Evolutionary conservation across 371 early-diverging fungal species (phyloP), one percentile per base, ranked within the genome.

Genomic region (Rhizopus sp.): DNA sequence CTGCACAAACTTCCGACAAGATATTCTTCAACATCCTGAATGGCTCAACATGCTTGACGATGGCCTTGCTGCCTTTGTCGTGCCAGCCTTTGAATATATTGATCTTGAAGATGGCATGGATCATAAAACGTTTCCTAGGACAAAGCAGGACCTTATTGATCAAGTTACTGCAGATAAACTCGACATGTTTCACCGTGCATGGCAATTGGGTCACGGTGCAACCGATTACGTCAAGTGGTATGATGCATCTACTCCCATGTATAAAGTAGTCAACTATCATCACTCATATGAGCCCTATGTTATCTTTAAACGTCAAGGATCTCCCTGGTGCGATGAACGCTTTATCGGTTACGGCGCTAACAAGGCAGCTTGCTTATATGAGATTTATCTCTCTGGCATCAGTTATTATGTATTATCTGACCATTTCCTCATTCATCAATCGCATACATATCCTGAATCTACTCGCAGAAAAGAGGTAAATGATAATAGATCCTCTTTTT

Each of bases 291-390:
- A 88, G 57, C 88, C 88, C 5, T 88, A 88, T 59, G 83, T 83
- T 37, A 78, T 88, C 45, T 72, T 83, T 57, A 80, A 74, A 56
- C 81, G 82, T 56, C 80, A 88, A 35, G 80, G 78, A 0, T 62
- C 79, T 0, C 85, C 86, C 9, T 88, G 88, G 88, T 87, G 88
- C 53, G 86, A 87, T 47, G 88, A 88, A 53, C 77, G 88, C n/a
- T 88, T 88, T 61, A 80, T 86, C 34, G 88, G 88, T 4, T 88
- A 88, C 62, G 88, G 88, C 55, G 83, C 86, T 47, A 88, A 88
- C 66, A 88, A 88, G 60, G 87, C 87, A 29, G 88, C 88, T 15
- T 88, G 88, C 59, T 67, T 88, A 8, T 88, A 80, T 62, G 88
- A 88, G 62, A 79, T 87, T 16, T 88, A 79, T 58, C 61, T 88